Evolutionary conservation across 2,329 filamentous ascomycete genomes (phyloP), one percentile per base, ranked within the genome.

Genomic region (Cladosporium colombiae): DNA sequence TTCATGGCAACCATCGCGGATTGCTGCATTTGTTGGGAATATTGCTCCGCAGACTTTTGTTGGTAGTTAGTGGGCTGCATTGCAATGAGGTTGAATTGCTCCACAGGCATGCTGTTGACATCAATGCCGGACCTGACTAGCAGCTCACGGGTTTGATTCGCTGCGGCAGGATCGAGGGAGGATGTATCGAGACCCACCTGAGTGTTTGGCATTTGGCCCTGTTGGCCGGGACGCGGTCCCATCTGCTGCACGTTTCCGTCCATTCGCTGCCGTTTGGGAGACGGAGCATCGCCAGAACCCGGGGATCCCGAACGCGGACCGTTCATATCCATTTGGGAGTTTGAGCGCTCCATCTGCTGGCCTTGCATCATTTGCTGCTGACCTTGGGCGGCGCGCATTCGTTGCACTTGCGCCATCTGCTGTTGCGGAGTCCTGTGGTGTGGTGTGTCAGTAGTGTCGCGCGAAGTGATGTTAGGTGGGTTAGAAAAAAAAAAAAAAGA

Each of bases 231-330:
- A 63, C 74, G 73, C 64, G 69, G 70, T 55, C 70, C 90, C 85
- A 93, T 90, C 72, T 89, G 90, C 74, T 88, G 89, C 68, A 89
- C 88, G 76, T 91, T 91, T 74, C 89, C 88, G 70, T 93, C 91
- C 67, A 97, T 86, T 65, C 93, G 91, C 66, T 89, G 91, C 74
- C 93, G 87, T 82, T 98, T 98, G 1, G 94, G 94, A 35, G 94
- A 98, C 5, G 93, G 92, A 29, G 92, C 93, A 62, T 97, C 93
- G 64, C 88, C 89, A 44, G 90, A 89, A 60, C 89, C 88, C 8
- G 94, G 94, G 37, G 94, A 97, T 66, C 89, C 88, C 31, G 92
- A 89, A 67, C 93, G 80, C 71, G 89, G 88, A 67, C 90, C 91
- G 78, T 90, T 92, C 78, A 90, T 90, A 73, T 96, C 92, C 86